These are phyloP conservation scores for Penicillium hesseltinei DNA, from an alignment of 2,329 filamentous ascomycete genomes.

Conservation along the genomic window DNA sequence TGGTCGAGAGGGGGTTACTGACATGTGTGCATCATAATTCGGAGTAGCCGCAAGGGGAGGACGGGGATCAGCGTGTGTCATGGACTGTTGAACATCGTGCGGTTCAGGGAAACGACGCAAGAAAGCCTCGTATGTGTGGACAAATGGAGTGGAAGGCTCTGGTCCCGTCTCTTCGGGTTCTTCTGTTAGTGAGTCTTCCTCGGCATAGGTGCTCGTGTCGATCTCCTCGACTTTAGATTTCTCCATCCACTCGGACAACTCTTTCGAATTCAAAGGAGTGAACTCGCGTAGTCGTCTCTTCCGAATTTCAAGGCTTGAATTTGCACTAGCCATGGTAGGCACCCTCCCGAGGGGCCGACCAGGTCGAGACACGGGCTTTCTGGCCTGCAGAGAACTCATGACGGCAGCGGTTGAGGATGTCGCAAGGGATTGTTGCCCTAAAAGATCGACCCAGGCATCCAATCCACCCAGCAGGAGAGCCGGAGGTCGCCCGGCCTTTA, in stretches of 20 bases:
- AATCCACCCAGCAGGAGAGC: slow-evolving; percentile 79
- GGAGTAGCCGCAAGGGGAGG: slow-evolving; percentile 31
- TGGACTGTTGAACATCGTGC: slow-evolving; percentile 57
- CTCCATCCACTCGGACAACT: slow-evolving; percentile 78
- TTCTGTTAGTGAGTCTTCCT: slow-evolving; percentile 40
- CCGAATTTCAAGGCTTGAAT: slow-evolving; percentile 54
- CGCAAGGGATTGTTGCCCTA: slow-evolving; percentile 66
- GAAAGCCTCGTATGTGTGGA: slow-evolving; percentile 78
- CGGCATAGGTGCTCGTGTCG: slow-evolving; percentile 39
- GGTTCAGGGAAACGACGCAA: slow-evolving; percentile 75
- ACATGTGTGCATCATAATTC: slow-evolving; percentile 48
- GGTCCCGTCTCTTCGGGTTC: slow-evolving; percentile 46
- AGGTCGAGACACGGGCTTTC: slow-evolving; percentile 37
- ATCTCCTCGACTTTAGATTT: slow-evolving; percentile 67
- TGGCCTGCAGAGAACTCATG: slow-evolving; percentile 45
- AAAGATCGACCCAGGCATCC: slow-evolving; percentile 80
- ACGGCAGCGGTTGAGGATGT: slow-evolving; percentile 56
- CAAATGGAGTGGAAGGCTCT: slow-evolving; percentile 53
- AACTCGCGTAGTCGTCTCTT: slow-evolving; percentile 59
- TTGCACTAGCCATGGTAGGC: slow-evolving; percentile 51
- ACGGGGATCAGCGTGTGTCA: slow-evolving; percentile 46
- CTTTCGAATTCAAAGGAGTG: slow-evolving; percentile 74
- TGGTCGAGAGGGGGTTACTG: slow-evolving; percentile 62
- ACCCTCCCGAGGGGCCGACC: slow-evolving; percentile 53
- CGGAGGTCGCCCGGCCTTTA: slow-evolving; percentile 64